phyloP scores from a whole-genome alignment of 2,329 filamentous ascomycete species.

The Dryadomyces quercus-mongolicae region DNA sequence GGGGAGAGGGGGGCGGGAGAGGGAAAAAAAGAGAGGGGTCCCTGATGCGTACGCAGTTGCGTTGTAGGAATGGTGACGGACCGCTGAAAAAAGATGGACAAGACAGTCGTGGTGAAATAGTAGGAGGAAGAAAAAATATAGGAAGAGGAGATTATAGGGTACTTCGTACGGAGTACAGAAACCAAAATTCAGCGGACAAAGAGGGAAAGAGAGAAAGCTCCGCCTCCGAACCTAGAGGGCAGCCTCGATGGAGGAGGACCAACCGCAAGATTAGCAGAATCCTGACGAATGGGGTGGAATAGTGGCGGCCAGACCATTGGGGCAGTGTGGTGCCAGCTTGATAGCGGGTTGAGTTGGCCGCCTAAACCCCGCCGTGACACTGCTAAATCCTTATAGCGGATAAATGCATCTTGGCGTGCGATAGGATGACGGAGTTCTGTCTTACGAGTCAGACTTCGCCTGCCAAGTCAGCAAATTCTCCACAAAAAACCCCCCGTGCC shows the following conservation, averaged over 20 bases:
- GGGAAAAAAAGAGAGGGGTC: background rate
- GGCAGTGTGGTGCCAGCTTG: background rate
- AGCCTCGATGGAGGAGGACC: background rate
- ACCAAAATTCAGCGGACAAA: background rate
- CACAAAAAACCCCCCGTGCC: background rate
- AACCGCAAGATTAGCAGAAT: background rate
- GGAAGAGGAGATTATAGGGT: background rate
- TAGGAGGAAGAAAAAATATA: background rate
- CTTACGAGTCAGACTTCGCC: too few species aligned
- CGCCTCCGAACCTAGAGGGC: background rate
- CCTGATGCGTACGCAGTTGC: background rate
- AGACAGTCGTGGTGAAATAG: background rate
- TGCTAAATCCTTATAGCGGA: background rate
- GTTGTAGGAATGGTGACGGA: background rate
- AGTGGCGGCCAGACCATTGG: background rate
- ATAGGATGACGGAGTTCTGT: too few species aligned
- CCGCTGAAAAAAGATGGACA: background rate
- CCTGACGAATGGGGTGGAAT: conserved; percentile 6
- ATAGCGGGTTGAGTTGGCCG: background rate
- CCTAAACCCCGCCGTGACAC: background rate
- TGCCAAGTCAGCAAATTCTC: background rate
- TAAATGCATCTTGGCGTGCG: background rate
- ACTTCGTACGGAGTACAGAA: too few species aligned
- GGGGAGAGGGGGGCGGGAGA: background rate
- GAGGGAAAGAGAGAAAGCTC: background rate